These are phyloP conservation scores for Elymus sibiricus DNA, from an alignment of 176 grass and related monocot genomes.

Conservation along the genomic window DNA sequence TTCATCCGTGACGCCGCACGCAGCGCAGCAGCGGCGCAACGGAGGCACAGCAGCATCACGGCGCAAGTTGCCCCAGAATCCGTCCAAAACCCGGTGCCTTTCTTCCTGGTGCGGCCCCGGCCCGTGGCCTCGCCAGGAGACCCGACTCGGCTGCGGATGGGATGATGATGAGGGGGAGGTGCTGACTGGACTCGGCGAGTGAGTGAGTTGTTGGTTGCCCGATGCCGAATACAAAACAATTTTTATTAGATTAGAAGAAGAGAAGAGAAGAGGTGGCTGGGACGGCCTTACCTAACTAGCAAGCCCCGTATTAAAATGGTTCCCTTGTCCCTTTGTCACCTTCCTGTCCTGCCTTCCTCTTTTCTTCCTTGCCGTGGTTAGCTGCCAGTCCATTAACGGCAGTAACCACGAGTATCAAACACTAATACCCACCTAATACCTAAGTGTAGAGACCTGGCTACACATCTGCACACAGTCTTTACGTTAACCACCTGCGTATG, in stretches of 20 bases:
- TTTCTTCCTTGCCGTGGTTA: not conserved
- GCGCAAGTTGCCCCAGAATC: not conserved
- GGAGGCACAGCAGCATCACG: not conserved
- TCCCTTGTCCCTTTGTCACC: not conserved
- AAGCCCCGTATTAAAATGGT: conserved; percentile 19
- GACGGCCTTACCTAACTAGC: conserved; percentile 17
- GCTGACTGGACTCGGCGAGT: too few species aligned
- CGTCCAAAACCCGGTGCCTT: conserved; percentile 29
- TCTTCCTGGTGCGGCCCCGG: not conserved
- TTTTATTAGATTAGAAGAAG: too few species aligned
- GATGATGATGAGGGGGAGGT: too few species aligned
- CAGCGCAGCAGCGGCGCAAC: not conserved
- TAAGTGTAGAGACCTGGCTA: too few species aligned
- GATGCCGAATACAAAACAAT: too few species aligned
- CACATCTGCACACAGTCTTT: not conserved
- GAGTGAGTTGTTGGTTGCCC: too few species aligned
- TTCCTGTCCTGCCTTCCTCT: not conserved
- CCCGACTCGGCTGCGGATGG: too few species aligned
- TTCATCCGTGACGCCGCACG: not conserved
- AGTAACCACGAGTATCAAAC: not conserved
- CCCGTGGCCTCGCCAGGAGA: too few species aligned
- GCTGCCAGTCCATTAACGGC: conserved; percentile 26
- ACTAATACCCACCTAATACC: not conserved
- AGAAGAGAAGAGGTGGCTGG: not conserved
- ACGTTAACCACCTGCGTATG: not conserved